Percentiles rank a stretch among this genome's conserved stretches.
Evolutionary conservation across 1,284 basidiomycete genomes (phyloP).

Genomic region (Ceratobasidium sp.): DNA sequence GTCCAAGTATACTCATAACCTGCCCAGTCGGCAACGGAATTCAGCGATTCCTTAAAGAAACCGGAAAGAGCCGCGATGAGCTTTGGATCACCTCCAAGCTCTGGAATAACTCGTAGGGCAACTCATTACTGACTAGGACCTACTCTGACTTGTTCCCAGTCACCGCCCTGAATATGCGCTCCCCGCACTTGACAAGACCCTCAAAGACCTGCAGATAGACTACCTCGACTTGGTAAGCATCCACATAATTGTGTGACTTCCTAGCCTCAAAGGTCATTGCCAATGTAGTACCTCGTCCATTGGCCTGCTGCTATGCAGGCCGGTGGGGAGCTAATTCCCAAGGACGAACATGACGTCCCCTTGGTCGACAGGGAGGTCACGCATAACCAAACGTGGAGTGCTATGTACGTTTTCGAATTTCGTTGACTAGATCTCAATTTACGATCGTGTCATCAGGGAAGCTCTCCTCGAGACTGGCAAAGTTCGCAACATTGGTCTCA

Average conservation of each 20-base stretch:
- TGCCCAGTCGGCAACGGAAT: constrained; percentile 47
- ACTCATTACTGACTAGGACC: not conserved
- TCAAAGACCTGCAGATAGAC: constrained; percentile 48
- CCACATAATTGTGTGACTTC: not conserved
- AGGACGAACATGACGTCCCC: constrained; percentile 41
- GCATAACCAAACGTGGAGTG: constrained; percentile 40
- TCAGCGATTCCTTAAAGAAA: constrained; percentile 35
- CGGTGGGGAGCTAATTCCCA: constrained; percentile 31
- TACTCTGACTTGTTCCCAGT: not conserved
- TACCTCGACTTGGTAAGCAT: constrained; percentile 42
- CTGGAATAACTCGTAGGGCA: constrained; percentile 46
- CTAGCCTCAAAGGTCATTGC: not conserved
- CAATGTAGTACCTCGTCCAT: constrained; percentile 31
- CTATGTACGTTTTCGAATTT: constrained; percentile 18
- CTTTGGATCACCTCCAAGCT: constrained; percentile 50
- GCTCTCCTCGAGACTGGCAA: constrained; percentile 42
- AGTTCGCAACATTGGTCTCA: constrained; percentile 42
- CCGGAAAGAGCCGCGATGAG: constrained; percentile 46
- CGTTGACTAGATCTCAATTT: not conserved
- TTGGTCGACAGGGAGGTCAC: constrained; percentile 32
- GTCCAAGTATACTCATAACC: not conserved
- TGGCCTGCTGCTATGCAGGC: constrained; percentile 41
- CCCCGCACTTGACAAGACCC: constrained; percentile 47
- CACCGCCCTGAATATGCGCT: constrained; percentile 42
- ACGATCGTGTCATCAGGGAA: constrained; percentile 19